Base-by-base conservation (phyloP, 768 basidiomycete genomes). In the Macrolepiota fuliginosa region DNA sequence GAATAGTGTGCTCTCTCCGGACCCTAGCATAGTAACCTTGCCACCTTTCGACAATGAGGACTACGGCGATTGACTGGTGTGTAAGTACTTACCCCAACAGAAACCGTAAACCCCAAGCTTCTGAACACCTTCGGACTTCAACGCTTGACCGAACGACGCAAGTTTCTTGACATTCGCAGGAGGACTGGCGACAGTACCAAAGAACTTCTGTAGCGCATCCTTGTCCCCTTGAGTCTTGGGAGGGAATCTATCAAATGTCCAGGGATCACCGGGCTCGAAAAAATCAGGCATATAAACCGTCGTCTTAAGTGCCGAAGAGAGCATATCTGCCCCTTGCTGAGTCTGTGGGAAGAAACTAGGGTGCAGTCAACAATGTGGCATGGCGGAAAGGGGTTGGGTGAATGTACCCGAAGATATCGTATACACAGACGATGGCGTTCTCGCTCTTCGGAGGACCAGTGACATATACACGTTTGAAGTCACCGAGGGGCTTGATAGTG, bases 261-360 rank as follows among this genome's bases (percentile, higher is more conserved):
- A 86, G 1, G 86, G 78, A 40, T 71, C 69, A 29, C 81, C 71
- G 9, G 80, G 81, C 65, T 84, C 81, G 70, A 88, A 86, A 67
- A 88, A 84, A 70, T 88, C 86, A 27, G 87, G 88, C 83, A 88
- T 85, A 69, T 83, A 79, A 39, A 89, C 83, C 25, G 77, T 81
- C 19, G 82, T 82, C 5, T 80, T 76, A 36, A 87, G 70, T 13
- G 79, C 70, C 5, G 76, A 72, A 0, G 85, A 83, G 57, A 89
- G 76, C 56, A 87, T 83, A 66, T 89, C 87, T 19, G 84, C 84
- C 35, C 86, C 87, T 69, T 88, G 83, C 67, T 83, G 81, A 3
- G 85, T 87, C 71, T 86, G 83, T 4, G 85, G 84, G 74, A 81
- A 86, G 74, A 77, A 83, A 13, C 81, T 83, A 57, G 3, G 15